Conservation (phyloP, 202 grass and related monocot genomes). For the Schoenoplectus tabernaemontani region DNA sequence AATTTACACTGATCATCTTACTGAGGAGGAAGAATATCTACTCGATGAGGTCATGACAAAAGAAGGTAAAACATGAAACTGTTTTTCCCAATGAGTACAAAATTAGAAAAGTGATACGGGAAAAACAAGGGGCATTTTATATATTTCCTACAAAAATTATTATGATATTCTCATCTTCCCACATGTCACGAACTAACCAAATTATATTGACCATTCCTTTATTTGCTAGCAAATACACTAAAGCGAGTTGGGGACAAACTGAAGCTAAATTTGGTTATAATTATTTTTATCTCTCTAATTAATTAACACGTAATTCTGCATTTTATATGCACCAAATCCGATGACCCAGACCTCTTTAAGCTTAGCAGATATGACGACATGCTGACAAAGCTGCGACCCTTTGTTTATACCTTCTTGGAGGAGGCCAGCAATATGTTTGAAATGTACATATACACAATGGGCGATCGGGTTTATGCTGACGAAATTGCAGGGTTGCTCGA, state of each 20-base stretch:
- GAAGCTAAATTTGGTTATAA: not conserved
- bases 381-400: constrained; percentile 86
- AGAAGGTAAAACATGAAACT: constrained; percentile 18
- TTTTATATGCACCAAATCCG: not conserved
- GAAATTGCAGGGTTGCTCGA: constrained; percentile 72
- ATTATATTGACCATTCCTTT: not conserved
- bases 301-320: not conserved
- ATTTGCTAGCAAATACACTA: too few species aligned
- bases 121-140: too few species aligned
- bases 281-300: not conserved
- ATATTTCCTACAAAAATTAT: not conserved
- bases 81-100: not conserved
- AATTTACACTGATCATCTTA: constrained; percentile 38
- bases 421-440: constrained; percentile 81
- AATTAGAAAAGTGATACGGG: not conserved
- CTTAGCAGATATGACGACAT: not conserved
- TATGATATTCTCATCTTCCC: not conserved
- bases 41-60: constrained; percentile 6
- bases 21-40: constrained; percentile 45
- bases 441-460: constrained; percentile 86
- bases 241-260: too few species aligned
- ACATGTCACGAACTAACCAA: not conserved
- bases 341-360: not conserved
- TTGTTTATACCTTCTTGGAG: constrained; percentile 52
- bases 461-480: constrained; percentile 49